A percentile compares a stretch with the other conserved stretches of the same genome.
Evolutionary conservation across 1,284 basidiomycete genomes (phyloP).

Genomic region (Schizopora paradoxa): DNA sequence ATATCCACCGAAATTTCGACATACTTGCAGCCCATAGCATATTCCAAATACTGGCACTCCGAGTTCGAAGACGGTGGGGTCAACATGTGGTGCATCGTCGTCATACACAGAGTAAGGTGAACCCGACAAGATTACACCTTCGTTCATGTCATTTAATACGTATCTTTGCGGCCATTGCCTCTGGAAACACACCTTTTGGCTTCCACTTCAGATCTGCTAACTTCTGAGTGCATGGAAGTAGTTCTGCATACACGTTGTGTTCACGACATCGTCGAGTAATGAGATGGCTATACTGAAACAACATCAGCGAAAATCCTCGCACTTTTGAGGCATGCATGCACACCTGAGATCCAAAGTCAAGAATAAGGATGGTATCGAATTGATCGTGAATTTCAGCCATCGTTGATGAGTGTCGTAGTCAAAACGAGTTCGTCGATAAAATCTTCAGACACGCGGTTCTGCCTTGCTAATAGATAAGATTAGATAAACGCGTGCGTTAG

Average conservation of each 20-base stretch:
- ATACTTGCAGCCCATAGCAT: conserved; percentile 94
- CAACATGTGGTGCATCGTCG: conserved; percentile 87
- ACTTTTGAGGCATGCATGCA: conserved; percentile 17
- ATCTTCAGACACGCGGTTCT: too few species aligned
- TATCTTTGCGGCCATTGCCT: too few species aligned
- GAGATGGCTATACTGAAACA: conserved; percentile 86
- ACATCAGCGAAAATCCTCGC: conserved; percentile 5
- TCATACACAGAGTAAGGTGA: conserved; percentile 99
- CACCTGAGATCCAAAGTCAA: conserved; percentile 98
- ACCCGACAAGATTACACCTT: conserved; percentile 96
- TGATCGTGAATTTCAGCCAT: conserved; percentile 91
- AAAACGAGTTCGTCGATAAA: too few species aligned
- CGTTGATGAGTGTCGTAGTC: too few species aligned
- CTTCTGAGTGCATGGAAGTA: conserved; percentile 95
- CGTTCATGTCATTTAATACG: too few species aligned
- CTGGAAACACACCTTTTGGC: conserved; percentile 71
- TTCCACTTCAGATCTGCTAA: conserved; percentile 88
- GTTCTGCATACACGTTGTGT: conserved; percentile 96
- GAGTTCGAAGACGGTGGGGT: conserved; percentile 89
- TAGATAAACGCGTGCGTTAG: too few species aligned
- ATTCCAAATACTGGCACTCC: conserved; percentile 95
- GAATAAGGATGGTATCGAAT: conserved; percentile 94
- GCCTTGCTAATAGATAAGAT: too few species aligned
- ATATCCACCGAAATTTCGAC: conserved; percentile 16
- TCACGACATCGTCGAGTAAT: conserved; percentile 98